Evolutionary conservation across 2,329 filamentous ascomycete species (phyloP).

Genomic region (Phoma sp.): DNA sequence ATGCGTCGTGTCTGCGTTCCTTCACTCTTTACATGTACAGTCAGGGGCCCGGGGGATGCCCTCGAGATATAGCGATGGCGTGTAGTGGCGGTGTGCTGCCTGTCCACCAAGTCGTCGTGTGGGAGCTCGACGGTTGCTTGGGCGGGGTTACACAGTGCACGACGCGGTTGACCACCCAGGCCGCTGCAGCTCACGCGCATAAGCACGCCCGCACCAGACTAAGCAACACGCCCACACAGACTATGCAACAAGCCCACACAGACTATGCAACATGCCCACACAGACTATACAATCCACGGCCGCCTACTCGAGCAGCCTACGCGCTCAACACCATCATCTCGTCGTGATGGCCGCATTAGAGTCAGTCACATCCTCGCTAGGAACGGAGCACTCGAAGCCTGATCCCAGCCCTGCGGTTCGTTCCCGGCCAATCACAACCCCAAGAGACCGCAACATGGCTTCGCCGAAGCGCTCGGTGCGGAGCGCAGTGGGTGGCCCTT

Average conservation of each 20-base stretch:
- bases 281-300: conserved; percentile 2
- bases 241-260: too few relatives aligned
- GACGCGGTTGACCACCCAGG: conserved; percentile 1
- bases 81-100: conserved; percentile 19
- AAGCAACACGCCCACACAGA: too few relatives aligned
- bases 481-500: conserved; percentile 9
- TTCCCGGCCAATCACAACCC: conserved; percentile 22
- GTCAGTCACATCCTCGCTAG: conserved; percentile 37
- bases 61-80: conserved; percentile 6
- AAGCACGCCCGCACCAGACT: conserved; percentile 14
- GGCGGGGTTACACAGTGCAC: conserved; percentile 10
- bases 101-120: background rate
- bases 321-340: conserved; percentile 14
- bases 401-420: conserved; percentile 37
- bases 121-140: conserved; percentile 3
- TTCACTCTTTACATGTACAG: background rate
- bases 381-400: conserved; percentile 21
- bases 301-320: conserved; percentile 10
- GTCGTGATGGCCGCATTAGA: background rate
- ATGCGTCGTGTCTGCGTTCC: conserved; percentile 9
- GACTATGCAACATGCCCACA: too few relatives aligned
- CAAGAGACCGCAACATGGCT: conserved; percentile 16
- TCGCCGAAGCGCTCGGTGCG: conserved; percentile 21
- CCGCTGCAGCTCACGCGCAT: conserved; percentile 19
- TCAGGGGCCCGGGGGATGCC: background rate